phyloP scores from a whole-genome alignment of 73 alveolate genomes.

The Uronychia setigera region DNA sequence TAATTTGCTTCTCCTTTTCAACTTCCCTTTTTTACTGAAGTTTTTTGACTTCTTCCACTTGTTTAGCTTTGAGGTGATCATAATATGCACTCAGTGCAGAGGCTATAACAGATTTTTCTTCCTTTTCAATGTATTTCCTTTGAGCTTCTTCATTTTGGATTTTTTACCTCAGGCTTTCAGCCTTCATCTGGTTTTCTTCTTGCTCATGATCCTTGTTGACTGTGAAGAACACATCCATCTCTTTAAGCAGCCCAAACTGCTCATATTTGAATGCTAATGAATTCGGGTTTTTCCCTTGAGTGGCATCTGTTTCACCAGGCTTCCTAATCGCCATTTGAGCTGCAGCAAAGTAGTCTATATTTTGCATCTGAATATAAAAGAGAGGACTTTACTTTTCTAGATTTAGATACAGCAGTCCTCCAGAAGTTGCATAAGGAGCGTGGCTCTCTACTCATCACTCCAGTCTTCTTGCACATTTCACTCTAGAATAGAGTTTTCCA shows the following conservation, averaged over 20 bases:
- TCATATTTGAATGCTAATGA: conserved; percentile 4
- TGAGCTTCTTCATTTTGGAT: conserved; percentile 5
- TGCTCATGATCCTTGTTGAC: conserved; percentile 38
- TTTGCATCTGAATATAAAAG: not conserved
- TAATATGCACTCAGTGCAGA: conserved; percentile 3
- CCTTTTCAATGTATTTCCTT: not conserved
- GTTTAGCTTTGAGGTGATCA: not conserved
- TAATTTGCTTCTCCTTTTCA: not conserved
- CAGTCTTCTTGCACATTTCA: not conserved
- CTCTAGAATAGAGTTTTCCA: not conserved
- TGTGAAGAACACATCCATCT: conserved; percentile 55
- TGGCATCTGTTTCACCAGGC: not conserved
- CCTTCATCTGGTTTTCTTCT: conserved; percentile 15
- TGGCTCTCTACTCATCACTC: not conserved
- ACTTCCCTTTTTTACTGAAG: conserved; percentile 7
- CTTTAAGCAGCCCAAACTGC: conserved; percentile 21
- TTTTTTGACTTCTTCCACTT: not conserved
- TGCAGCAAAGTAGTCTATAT: not conserved
- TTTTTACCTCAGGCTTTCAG: too few relatives aligned
- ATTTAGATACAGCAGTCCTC: conserved; percentile 9
- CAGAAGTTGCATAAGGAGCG: conserved; percentile 16
- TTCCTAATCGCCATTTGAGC: not conserved
- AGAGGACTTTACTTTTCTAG: not conserved
- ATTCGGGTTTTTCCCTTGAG: conserved; percentile 7
- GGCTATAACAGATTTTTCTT: not conserved